Evolutionary conservation across 139 green algal genomes (phyloP).

Genomic region (Trebouxia sp.): DNA sequence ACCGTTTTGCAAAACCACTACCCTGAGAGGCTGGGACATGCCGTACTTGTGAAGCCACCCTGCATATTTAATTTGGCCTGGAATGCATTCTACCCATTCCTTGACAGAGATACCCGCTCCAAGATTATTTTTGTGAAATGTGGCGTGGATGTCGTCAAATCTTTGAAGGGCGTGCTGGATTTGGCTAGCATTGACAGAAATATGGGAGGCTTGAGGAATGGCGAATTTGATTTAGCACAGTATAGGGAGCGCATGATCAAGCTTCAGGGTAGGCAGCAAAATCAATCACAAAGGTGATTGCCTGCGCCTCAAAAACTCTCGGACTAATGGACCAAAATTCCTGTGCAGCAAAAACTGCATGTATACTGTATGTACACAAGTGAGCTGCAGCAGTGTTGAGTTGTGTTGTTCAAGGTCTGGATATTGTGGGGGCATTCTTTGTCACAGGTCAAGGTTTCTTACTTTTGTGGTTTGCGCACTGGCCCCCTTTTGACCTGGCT

Average conservation of each 20-base stretch:
- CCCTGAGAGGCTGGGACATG: slow-evolving; percentile 76
- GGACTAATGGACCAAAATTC: neutral
- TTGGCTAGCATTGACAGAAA: neutral
- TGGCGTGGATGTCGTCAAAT: neutral
- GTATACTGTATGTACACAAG: too few species aligned
- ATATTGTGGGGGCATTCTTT: too few species aligned
- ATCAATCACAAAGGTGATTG: neutral
- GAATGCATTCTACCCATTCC: slow-evolving; percentile 52
- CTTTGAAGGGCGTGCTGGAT: neutral
- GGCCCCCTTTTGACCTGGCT: too few species aligned
- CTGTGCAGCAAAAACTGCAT: too few species aligned
- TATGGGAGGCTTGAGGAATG: neutral
- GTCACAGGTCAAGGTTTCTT: too few species aligned
- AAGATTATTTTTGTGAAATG: slow-evolving; percentile 6
- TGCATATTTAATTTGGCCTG: slow-evolving; percentile 75
- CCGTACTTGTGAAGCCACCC: slow-evolving; percentile 72
- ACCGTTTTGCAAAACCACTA: slow-evolving; percentile 76
- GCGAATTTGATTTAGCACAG: neutral
- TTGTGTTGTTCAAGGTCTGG: too few species aligned
- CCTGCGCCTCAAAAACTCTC: too few species aligned
- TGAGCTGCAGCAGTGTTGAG: too few species aligned
- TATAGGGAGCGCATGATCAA: neutral
- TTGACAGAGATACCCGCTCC: neutral
- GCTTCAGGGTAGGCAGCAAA: neutral
- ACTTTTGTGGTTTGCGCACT: too few species aligned